Evolutionary conservation across 192 early-diverging fungal species (phyloP), one percentile per base, ranked within the genome.

Genomic region (Phlyctochytrium arcticum): DNA sequence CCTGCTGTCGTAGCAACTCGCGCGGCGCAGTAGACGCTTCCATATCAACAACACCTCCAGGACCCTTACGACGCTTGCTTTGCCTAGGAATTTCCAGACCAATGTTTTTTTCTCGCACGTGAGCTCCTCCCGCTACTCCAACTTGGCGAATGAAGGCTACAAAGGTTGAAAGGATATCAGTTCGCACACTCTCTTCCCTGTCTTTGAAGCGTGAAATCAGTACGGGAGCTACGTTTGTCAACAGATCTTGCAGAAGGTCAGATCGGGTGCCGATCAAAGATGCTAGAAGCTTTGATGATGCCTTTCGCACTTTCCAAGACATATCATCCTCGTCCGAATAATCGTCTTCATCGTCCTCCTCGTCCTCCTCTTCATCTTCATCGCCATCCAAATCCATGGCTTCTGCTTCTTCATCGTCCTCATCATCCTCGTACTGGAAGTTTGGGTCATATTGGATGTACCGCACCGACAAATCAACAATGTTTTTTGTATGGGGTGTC

Each of bases 241-340:
- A 89, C 23, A 92, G 71, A 51, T 82, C 73, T 42, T 65, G 60
- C 6, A 92, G 74, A 32, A 87, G 50, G 48, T 91, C 88, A 24
- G 86, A 79, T 6, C 87, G 85, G 1, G 91, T 91, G 37, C 74
- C 81, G 48, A 95, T 88, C 36, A 84, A 58, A 35, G 81, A 68
- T 2, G 79, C 60, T 1, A 94, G 68, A 5, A 93, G 61, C 62
- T 90, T 91, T 6, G 87, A 79, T n/a, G 89, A 79, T 3, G 90
- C 84, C 10, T 88, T 78, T 47, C 93, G 88, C 6, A 94, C 93
- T 67, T 95, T 95, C 92, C 91, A 95, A 2, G 90, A 91, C 60
- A 94, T 80, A 61, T 95, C 93, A 49, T 95, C 93, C 39, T 95
- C 91, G 55, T 95, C 92, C 5, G 89, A 90, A 72, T 89, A 92